Evolutionary conservation across 352 stramenopile species (phyloP), one percentile per base, ranked within the genome.

Genomic region (Phytophthora citricola): DNA sequence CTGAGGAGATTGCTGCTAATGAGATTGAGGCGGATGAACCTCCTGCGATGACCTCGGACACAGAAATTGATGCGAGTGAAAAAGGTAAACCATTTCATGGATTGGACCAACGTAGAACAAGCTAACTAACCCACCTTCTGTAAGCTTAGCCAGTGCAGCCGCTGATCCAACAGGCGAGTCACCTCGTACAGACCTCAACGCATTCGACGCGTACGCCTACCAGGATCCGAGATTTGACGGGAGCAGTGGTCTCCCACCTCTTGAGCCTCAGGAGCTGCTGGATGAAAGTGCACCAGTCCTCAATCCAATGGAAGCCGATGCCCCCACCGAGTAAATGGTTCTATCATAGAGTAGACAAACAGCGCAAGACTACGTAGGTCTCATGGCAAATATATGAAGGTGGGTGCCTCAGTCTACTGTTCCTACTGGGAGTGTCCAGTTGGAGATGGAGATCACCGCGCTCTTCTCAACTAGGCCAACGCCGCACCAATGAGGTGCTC

Each of bases 401-500:
- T 47, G 26, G 17, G 40, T 60, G 26, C 8, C 56, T 61, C 41
- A 5, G 14, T 58, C 29, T 51, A 66, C 40, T 40, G 46, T 66
- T 61, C 44, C 49, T 50, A 48, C 45, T 52, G 52, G 6, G 5
- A 52, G 22, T 22, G 31, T 46, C 29, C 48, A 45, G 17, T 24
- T 43, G 31, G 31, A 43, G n/a, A 40, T 58, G 20, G 38, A 53
- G 27, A 56, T 48, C 22, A 53, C 52, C 47, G 34, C 53, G 27
- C 32, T 55, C 57, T 56, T 40, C 54, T 54, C 15, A 43, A 39
- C 49, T 74, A 78, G 6, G 70, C 70, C 56, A 78, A 50, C 8
- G 70, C 63, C 40, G 62, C 61, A 20, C 58, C 70, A 53, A 78
- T 78, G 31, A 78, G 61, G 57, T 63, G 62, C 46, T 81, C 73